Base-by-base conservation (phyloP, 2,329 filamentous ascomycete species). In the Fusarium ramigenum region DNA sequence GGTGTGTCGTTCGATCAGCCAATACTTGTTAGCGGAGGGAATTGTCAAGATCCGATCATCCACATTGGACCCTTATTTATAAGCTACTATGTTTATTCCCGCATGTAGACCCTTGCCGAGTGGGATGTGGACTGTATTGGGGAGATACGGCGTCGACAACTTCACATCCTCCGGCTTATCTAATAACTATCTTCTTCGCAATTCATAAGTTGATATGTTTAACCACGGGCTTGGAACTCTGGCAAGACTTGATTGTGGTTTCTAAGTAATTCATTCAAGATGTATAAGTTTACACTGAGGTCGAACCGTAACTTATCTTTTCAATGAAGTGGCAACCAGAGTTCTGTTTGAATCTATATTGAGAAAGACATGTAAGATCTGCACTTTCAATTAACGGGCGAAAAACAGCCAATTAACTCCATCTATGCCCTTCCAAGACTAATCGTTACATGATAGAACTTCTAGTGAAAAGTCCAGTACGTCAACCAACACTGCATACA, bases 101-200 rank as follows among this genome's bases (percentile, higher is more conserved):
- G 25, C n/a, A 50, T 30, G 7, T 4, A 52, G 37, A 37, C 23
- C 21, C n/a, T 28, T 46, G 7, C 49, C 56, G 63, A 69, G 66
- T 69, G 63, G 63, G 63, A 69, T 68, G 47, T 28, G 14, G 8
- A 32, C 6, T 32, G 23, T 5, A n/a, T 23, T 16, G 12, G 28
- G 18, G n/a, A 44, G 19, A 32, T 4, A 15, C 9, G 34, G 19
- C 5, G 10, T 50, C 16, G 8, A 37, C 25, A 46, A 46, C 25
- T 28, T 21, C 43, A 28, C 9, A 21, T 23, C 46, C 9, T 54
- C 36, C 23, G 10, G 10, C 15, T 4, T n/a, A 40, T 28, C 34
- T 54, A 15, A 14, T 42, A 30, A 18, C 10, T 9, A 10, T 21
- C n/a, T 36, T 34, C 21, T 21, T 32, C n/a, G 15, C 4, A 21